Evolutionary conservation across 2,329 filamentous ascomycete genomes (phyloP).

Genomic region (Sporothrix curviconia): DNA sequence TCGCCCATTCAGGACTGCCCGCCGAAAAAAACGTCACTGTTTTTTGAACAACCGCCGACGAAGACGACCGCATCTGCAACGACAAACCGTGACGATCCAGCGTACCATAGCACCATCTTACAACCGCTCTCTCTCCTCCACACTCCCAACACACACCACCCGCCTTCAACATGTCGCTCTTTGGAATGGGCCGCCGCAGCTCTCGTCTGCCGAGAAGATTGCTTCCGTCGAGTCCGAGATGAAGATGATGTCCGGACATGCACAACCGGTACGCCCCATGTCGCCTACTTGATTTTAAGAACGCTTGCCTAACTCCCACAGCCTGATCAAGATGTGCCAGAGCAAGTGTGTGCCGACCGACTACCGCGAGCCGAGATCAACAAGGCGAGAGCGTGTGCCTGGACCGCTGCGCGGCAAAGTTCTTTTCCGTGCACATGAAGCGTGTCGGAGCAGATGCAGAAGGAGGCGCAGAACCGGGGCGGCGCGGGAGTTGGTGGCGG

Average conservation of each 20-base stretch:
- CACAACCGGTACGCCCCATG: constrained; percentile 74
- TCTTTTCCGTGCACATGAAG: constrained; percentile 99
- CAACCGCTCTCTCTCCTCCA: not conserved
- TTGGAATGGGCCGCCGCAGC: constrained; percentile 57
- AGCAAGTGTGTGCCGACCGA: constrained; percentile 88
- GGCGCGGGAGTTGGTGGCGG: constrained; percentile 42
- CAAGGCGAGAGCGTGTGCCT: constrained; percentile 98
- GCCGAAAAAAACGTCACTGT: constrained; percentile 11
- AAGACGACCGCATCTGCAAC: not conserved
- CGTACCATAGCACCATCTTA: no score
- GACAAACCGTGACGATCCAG: no score
- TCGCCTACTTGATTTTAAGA: not conserved
- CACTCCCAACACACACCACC: not conserved
- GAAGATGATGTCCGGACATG: constrained; percentile 91
- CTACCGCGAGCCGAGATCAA: constrained; percentile 95
- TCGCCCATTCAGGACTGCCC: not conserved
- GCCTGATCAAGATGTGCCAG: constrained; percentile 81
- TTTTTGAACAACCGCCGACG: not conserved
- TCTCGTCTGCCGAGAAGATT: constrained; percentile 94
- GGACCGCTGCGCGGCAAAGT: constrained; percentile 94
- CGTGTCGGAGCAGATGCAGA: constrained; percentile 93
- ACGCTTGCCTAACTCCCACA: constrained; percentile 29
- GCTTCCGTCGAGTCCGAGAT: constrained; percentile 93
- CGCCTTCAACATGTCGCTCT: constrained; percentile 22
- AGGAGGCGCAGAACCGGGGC: constrained; percentile 65